Percentiles rank a stretch among this genome's conserved stretches.
Evolutionary conservation across 495 filamentous ascomycete species (phyloP).

Genomic region (Acidiella bohemica): DNA sequence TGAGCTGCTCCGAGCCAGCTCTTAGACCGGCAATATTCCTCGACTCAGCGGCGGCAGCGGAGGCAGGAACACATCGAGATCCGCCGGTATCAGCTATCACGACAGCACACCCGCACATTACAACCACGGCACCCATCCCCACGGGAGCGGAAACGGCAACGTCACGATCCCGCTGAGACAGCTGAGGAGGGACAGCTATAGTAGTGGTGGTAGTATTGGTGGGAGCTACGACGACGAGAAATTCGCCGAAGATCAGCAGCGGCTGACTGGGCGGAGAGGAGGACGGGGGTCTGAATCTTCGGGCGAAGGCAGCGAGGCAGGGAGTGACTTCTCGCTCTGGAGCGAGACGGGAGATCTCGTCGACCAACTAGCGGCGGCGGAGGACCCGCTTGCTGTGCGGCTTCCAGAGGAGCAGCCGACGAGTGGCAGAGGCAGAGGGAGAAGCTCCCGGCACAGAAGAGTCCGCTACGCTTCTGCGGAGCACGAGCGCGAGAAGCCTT

Average conservation of each 20-base stretch:
- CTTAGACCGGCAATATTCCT: no score
- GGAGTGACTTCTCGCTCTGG: conserved; percentile 69
- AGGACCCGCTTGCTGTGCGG: conserved; percentile 46
- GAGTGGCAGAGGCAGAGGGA: background rate
- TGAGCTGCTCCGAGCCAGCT: no score
- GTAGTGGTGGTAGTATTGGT: no score
- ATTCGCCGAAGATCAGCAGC: background rate
- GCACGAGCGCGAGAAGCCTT: conserved; percentile 22
- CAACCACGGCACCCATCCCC: no score
- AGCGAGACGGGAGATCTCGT: conserved; percentile 87
- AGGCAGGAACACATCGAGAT: no score
- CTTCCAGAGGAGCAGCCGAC: conserved; percentile 11
- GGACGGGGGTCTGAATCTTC: background rate
- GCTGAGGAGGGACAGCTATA: no score
- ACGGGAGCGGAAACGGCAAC: no score
- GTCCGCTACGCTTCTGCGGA: conserved; percentile 35
- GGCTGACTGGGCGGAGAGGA: conserved; percentile 2
- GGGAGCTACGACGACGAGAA: conserved; percentile 7
- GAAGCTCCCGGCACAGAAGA: conserved; percentile 29
- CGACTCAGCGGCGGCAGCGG: no score
- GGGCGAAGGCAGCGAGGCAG: conserved; percentile 34
- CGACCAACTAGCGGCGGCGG: conserved; percentile 70
- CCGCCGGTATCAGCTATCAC: no score
- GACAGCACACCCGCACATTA: no score
- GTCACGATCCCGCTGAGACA: conserved; percentile 17